Evolutionary conservation across 148 eudicot genomes (phyloP).

Genomic region (Euryodendron excelsum): DNA sequence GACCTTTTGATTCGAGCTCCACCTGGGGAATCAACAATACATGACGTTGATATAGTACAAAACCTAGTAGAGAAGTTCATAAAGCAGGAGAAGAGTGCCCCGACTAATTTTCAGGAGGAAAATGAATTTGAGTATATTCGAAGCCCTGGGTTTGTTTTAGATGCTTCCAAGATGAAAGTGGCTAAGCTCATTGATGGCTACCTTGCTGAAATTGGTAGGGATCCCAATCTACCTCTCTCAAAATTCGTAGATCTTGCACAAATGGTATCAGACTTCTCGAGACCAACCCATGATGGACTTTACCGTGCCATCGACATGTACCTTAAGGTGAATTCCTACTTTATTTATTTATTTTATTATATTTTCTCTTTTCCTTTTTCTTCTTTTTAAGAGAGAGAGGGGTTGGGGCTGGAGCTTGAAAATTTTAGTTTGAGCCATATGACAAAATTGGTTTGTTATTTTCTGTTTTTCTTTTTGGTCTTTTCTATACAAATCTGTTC

Average conservation of each 20-base stretch:
- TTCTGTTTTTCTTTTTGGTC: not conserved
- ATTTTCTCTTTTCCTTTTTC: not conserved
- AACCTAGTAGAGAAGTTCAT: conserved; percentile 66
- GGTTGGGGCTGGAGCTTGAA: too few species aligned
- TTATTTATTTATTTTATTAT: not conserved
- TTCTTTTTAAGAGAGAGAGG: too few species aligned
- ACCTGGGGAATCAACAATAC: conserved; percentile 45
- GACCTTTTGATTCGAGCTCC: conserved; percentile 66
- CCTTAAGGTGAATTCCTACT: conserved; percentile 60
- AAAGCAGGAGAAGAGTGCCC: conserved; percentile 35
- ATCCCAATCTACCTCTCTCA: conserved; percentile 55
- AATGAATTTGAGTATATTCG: conserved; percentile 46
- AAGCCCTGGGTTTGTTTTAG: conserved; percentile 39
- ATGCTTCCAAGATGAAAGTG: conserved; percentile 68
- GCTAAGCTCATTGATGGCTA: conserved; percentile 85
- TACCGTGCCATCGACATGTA: conserved; percentile 94
- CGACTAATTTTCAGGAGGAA: conserved; percentile 31
- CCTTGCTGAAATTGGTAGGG: conserved; percentile 74
- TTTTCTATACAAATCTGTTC: not conserved
- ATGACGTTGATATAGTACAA: conserved; percentile 54
- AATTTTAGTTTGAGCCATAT: too few species aligned
- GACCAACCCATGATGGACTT: conserved; percentile 77
- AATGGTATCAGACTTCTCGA: conserved; percentile 57
- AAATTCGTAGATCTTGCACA: conserved; percentile 70
- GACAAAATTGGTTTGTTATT: not conserved